A percentile compares a stretch with the other conserved stretches of the same genome.
Evolutionary conservation across 2,329 filamentous ascomycete species (phyloP).

Genomic region (Teratosphaeria zuluensis): DNA sequence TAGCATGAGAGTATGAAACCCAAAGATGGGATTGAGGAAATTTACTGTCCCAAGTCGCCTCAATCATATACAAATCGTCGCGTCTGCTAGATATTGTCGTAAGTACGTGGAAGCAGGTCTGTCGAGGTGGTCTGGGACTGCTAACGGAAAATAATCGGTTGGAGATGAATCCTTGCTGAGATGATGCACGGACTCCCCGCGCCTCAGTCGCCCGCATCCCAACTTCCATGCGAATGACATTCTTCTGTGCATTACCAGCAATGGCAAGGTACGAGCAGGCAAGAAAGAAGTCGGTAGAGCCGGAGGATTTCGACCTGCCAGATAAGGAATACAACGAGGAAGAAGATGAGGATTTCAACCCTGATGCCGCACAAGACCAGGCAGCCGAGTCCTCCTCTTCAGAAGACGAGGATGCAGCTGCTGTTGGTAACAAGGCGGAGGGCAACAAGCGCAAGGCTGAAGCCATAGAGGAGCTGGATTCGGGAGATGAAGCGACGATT

Average conservation of each 20-base stretch:
- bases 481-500: slow-evolving; percentile 49
- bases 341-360: slow-evolving; percentile 36
- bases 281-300: not conserved
- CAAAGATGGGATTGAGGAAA: no score
- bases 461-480: slow-evolving; percentile 37
- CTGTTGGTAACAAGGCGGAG: slow-evolving; percentile 24
- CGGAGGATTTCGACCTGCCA: slow-evolving; percentile 1
- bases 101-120: no score
- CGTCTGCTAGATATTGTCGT: no score
- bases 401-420: slow-evolving; percentile 23
- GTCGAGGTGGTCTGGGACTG: not conserved
- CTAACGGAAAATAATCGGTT: no score
- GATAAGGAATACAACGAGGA: slow-evolving; percentile 33
- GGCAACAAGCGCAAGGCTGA: slow-evolving; percentile 30
- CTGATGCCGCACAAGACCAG: slow-evolving; percentile 20
- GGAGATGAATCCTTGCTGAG: not conserved
- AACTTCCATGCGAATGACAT: not conserved
- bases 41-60: no score
- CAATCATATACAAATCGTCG: no score
- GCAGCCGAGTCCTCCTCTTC: slow-evolving; percentile 25
- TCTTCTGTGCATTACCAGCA: not conserved
- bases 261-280: not conserved
- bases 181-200: not conserved
- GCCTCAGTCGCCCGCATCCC: not conserved
- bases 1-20: no score